A percentile compares a stretch with the other conserved stretches of the same genome.
These are phyloP conservation scores for Chrysoporthe puriensis DNA, from an alignment of 2,329 filamentous ascomycete genomes.

Conservation along the genomic window DNA sequence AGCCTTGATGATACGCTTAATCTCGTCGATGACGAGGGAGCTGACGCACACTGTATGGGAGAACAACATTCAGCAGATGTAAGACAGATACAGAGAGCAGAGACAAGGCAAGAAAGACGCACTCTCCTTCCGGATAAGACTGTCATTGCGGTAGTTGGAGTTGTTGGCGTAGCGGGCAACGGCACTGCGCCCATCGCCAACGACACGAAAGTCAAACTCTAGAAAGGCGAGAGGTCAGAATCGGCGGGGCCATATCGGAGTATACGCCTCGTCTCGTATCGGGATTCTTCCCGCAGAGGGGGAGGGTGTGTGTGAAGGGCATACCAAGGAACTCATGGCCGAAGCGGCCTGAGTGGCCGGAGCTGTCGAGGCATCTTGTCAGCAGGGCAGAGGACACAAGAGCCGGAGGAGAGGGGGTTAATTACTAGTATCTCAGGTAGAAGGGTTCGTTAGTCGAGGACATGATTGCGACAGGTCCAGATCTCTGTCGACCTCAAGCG, in stretches of 20 bases:
- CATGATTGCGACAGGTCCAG: slow-evolving; percentile 49
- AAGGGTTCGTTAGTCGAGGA: slow-evolving; percentile 78
- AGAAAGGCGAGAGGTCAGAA: slow-evolving; percentile 33
- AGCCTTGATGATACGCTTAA: slow-evolving; percentile 95
- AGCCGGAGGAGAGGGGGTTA: slow-evolving; percentile 24
- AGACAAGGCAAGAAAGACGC: slow-evolving; percentile 42
- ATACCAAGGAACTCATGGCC: slow-evolving; percentile 96
- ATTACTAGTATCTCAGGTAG: slow-evolving; percentile 97
- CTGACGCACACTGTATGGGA: slow-evolving; percentile 83
- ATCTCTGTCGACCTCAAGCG: not conserved
- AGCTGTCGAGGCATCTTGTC: slow-evolving; percentile 58
- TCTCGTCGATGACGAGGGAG: slow-evolving; percentile 85
- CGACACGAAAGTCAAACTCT: slow-evolving; percentile 96
- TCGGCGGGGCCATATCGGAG: not conserved
- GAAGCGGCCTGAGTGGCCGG: slow-evolving; percentile 94
- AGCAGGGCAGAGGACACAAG: not conserved
- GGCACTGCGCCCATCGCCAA: slow-evolving; percentile 91
- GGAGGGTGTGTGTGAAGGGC: slow-evolving; percentile 30
- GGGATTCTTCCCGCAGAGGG: too few relatives aligned
- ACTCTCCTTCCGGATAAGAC: slow-evolving; percentile 99
- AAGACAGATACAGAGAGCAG: not conserved
- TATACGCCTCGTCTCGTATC: not conserved
- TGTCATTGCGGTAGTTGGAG: slow-evolving; percentile 99
- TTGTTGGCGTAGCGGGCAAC: slow-evolving; percentile 98
- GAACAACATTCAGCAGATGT: not conserved